Percentiles rank a stretch among this genome's conserved stretches.
Conservation (phyloP, 2,329 filamentous ascomycete genomes). For the Cladophialophora chaetospira region DNA sequence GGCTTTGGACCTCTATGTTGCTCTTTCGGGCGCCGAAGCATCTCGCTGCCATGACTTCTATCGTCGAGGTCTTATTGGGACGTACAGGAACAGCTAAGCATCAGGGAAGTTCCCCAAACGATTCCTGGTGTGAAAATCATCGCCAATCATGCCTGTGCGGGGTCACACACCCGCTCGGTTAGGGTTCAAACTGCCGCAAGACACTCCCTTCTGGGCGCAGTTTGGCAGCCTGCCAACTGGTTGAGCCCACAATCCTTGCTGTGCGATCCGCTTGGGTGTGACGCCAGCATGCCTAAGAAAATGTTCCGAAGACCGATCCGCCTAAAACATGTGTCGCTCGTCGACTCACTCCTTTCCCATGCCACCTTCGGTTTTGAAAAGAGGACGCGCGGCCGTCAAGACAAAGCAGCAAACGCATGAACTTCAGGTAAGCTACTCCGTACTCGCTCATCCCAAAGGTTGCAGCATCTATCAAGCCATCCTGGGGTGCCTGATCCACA, state of each 20-base stretch:
- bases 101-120: neutral
- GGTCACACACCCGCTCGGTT: neutral
- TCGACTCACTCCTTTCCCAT: slow-evolving; percentile 13
- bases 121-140: slow-evolving; percentile 9
- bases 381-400: slow-evolving; percentile 12
- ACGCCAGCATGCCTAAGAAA: slow-evolving; percentile 5
- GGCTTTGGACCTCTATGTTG: neutral
- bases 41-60: neutral
- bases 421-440: neutral
- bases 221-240: neutral
- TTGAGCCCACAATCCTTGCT: neutral
- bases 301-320: slow-evolving; percentile 6
- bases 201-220: too few species aligned
- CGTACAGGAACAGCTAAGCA: neutral
- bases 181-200: slow-evolving; percentile 9
- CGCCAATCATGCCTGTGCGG: slow-evolving; percentile 8
- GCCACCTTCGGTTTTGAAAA: neutral
- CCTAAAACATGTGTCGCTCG: slow-evolving; percentile 6
- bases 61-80: neutral
- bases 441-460: too few species aligned
- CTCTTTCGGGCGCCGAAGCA: neutral
- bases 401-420: neutral
- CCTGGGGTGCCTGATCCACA: too few species aligned
- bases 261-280: slow-evolving; percentile 17
- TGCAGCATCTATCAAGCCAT: too few species aligned